Percentiles rank a stretch among this genome's conserved stretches.
Evolutionary conservation across 495 filamentous ascomycete species (phyloP).

Genomic region (Lasiosphaeris hirsuta): DNA sequence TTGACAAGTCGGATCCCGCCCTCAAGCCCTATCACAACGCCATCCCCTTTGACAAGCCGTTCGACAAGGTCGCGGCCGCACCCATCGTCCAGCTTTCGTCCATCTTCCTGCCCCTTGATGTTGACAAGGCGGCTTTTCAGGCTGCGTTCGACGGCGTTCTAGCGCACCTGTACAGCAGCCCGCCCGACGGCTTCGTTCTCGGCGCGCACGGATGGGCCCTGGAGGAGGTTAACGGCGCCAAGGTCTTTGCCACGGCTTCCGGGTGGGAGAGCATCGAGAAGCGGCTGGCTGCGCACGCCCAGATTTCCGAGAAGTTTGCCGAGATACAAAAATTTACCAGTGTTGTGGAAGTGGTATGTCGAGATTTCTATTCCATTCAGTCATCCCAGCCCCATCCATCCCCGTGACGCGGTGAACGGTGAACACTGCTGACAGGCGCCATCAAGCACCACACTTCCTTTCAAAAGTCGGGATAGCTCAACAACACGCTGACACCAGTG

Average conservation of each 20-base stretch:
- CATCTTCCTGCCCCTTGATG: conserved; percentile 11
- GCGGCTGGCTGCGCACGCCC: conserved; percentile 9
- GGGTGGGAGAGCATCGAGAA: conserved; percentile 19
- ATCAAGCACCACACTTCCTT: conserved; percentile 11
- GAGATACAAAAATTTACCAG: conserved; percentile 13
- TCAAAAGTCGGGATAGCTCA: neutral
- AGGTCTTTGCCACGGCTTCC: conserved; percentile 13
- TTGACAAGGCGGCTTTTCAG: conserved; percentile 16
- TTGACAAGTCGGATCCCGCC: conserved; percentile 13
- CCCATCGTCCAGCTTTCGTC: conserved; percentile 12
- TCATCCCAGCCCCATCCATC: too few relatives aligned
- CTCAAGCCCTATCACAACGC: conserved; percentile 15
- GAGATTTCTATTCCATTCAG: too few relatives aligned
- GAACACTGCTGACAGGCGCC: neutral
- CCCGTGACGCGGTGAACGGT: too few relatives aligned
- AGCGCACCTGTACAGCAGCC: neutral
- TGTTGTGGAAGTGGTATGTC: conserved; percentile 16
- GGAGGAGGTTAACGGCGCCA: conserved; percentile 15
- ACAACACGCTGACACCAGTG: neutral
- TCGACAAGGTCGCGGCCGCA: conserved; percentile 10
- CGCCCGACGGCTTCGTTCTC: conserved; percentile 16
- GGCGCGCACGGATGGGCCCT: conserved; percentile 18
- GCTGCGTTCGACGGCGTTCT: conserved; percentile 6
- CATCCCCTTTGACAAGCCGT: conserved; percentile 11
- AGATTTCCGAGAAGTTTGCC: conserved; percentile 7